These are phyloP conservation scores for Wickerhamia fluorescens DNA, from an alignment of 805 yeast genomes.

Conservation along the genomic window DNA sequence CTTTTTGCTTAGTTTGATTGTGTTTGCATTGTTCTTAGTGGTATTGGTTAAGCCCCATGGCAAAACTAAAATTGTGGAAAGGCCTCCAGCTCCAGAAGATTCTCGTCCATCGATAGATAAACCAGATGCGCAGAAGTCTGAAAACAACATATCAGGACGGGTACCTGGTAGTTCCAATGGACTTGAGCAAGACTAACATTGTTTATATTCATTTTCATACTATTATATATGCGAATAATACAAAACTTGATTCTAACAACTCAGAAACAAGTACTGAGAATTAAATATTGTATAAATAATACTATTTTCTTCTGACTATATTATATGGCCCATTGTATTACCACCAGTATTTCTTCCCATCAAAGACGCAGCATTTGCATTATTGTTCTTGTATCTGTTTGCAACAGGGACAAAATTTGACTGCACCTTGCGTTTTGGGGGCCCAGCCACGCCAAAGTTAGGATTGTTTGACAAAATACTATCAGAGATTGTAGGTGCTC, in stretches of 20 bases:
- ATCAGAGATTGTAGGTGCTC: conserved; percentile 28
- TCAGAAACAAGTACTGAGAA: too few relatives aligned
- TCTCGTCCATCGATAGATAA: conserved; percentile 5
- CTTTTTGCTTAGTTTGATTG: conserved; percentile 61
- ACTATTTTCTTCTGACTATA: too few relatives aligned
- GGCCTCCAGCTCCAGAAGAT: conserved; percentile 7
- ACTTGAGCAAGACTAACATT: too few relatives aligned
- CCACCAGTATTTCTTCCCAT: too few relatives aligned
- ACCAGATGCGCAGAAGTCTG: conserved; percentile 4
- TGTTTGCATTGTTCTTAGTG: conserved; percentile 61
- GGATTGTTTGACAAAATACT: conserved; percentile 33
- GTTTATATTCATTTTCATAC: too few relatives aligned
- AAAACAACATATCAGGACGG: conserved; percentile 3
- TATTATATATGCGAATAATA: too few relatives aligned
- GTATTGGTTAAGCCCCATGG: conserved; percentile 59
- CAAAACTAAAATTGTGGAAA: conserved; percentile 18
- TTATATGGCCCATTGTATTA: too few relatives aligned
- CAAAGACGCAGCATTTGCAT: conserved; percentile 7
- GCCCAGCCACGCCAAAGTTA: conserved; percentile 22
- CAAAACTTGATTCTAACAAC: too few relatives aligned
- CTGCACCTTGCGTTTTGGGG: conserved; percentile 14
- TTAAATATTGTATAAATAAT: too few relatives aligned
- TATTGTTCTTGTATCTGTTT: conserved; percentile 8
- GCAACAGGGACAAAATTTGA: conserved; percentile 18
- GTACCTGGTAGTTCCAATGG: too few relatives aligned